Evolutionary conservation across 345 rosid species (phyloP).

Genomic region (Combretum micranthum): DNA sequence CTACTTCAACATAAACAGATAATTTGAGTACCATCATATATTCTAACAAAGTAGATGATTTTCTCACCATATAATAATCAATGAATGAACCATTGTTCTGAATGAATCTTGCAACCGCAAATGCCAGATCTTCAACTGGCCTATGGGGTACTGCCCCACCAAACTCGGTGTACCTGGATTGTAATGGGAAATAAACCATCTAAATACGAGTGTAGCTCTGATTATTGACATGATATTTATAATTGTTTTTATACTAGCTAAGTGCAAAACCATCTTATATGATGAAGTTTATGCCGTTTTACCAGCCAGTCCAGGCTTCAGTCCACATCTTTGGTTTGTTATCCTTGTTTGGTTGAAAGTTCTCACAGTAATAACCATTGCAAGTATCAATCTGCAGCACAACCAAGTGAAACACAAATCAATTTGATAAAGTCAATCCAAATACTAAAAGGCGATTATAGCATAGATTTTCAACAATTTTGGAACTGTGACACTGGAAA

Average conservation of each 20-base stretch:
- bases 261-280: too few relatives aligned
- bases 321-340: slow-evolving; percentile 95
- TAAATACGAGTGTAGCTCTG: too few relatives aligned
- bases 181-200: too few relatives aligned
- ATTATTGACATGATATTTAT: too few relatives aligned
- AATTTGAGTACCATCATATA: not conserved
- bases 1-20: not conserved
- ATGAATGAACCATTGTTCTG: slow-evolving; percentile 77
- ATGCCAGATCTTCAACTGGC: slow-evolving; percentile 86
- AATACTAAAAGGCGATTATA: too few relatives aligned
- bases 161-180: slow-evolving; percentile 53
- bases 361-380: slow-evolving; percentile 85
- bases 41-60: not conserved
- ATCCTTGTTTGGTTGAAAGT: slow-evolving; percentile 49
- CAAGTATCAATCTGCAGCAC: slow-evolving; percentile 63
- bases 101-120: slow-evolving; percentile 67
- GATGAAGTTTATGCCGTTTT: slow-evolving; percentile 4
- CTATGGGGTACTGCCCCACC: slow-evolving; percentile 68
- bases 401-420: not conserved
- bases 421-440: not conserved
- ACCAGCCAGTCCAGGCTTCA: slow-evolving; percentile 96
- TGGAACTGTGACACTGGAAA: too few relatives aligned
- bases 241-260: too few relatives aligned
- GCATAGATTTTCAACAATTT: too few relatives aligned
- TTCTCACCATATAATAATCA: slow-evolving; percentile 77